These are phyloP conservation scores for Paracoccidioides brasiliensis DNA, from an alignment of 2,329 filamentous ascomycete species.

Conservation along the genomic window DNA sequence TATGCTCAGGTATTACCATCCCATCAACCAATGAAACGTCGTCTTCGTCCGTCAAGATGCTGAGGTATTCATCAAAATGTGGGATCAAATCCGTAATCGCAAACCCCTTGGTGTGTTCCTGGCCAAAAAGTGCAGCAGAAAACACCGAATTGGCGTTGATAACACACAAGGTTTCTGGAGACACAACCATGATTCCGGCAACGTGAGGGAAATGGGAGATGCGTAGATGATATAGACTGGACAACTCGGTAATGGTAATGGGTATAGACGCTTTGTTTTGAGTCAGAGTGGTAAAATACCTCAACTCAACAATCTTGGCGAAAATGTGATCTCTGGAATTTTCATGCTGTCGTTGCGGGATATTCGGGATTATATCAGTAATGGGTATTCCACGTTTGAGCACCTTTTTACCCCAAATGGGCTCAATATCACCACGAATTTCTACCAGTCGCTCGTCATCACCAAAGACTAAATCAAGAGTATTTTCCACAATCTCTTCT, in stretches of 20 bases:
- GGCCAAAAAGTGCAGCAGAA: slow-evolving; percentile 80
- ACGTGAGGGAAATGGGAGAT: slow-evolving; percentile 95
- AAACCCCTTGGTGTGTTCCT: slow-evolving; percentile 69
- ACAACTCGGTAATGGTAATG: slow-evolving; percentile 62
- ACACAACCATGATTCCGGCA: slow-evolving; percentile 86
- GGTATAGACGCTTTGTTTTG: slow-evolving; percentile 63
- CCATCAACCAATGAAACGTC: slow-evolving; percentile 73
- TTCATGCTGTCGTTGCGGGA: slow-evolving; percentile 60
- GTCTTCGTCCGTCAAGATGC: slow-evolving; percentile 74
- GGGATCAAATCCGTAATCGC: slow-evolving; percentile 71
- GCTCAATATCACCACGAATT: slow-evolving; percentile 60
- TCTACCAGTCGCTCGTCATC: slow-evolving; percentile 61
- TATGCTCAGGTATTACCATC: slow-evolving; percentile 94
- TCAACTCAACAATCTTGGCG: slow-evolving; percentile 55
- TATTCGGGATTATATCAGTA: slow-evolving; percentile 62
- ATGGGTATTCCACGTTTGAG: slow-evolving; percentile 59
- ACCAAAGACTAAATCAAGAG: slow-evolving; percentile 63
- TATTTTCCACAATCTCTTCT: slow-evolving; percentile 93
- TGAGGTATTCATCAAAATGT: slow-evolving; percentile 70
- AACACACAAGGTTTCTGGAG: slow-evolving; percentile 63
- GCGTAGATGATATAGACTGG: slow-evolving; percentile 57
- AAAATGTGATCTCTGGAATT: slow-evolving; percentile 61
- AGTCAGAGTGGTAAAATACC: slow-evolving; percentile 76
- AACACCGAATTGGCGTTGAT: slow-evolving; percentile 93
- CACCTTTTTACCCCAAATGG: slow-evolving; percentile 70